These are phyloP conservation scores for Moringa oleifera DNA, from an alignment of 345 rosid species.

Conservation along the genomic window DNA sequence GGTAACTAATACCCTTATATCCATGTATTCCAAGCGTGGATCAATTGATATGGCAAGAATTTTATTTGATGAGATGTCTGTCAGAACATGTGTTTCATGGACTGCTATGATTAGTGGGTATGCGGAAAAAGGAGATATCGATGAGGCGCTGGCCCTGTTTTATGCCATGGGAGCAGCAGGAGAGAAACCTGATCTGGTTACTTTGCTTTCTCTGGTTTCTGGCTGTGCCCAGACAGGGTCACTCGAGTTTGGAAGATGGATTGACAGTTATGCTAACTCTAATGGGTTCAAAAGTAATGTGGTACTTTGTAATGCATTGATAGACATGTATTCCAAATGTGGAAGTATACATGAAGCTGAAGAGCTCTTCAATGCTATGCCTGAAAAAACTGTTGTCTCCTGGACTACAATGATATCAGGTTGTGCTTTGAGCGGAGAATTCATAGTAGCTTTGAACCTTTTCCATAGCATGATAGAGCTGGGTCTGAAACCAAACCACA, in stretches of 20 bases:
- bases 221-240: constrained; percentile 50
- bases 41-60: constrained; percentile 40
- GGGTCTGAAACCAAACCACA: constrained; percentile 41
- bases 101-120: constrained; percentile 76
- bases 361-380: constrained; percentile 33
- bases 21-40: constrained; percentile 59
- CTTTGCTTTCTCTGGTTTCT: constrained; percentile 53
- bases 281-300: constrained; percentile 36
- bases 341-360: constrained; percentile 52
- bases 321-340: constrained; percentile 69
- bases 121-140: constrained; percentile 56
- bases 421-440: constrained; percentile 53
- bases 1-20: constrained; percentile 48
- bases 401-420: constrained; percentile 67
- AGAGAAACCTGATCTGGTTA: constrained; percentile 50
- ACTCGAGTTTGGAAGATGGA: constrained; percentile 57
- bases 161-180: constrained; percentile 39
- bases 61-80: constrained; percentile 44
- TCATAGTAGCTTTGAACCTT: constrained; percentile 38
- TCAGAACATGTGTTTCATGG: constrained; percentile 68
- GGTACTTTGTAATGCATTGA: constrained; percentile 47
- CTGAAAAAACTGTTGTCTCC: constrained; percentile 45
- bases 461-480: constrained; percentile 38
- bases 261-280: constrained; percentile 36
- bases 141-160: constrained; percentile 50